These are phyloP conservation scores for Lineolata rhizophorae DNA, from an alignment of 495 filamentous ascomycete species.

Conservation along the genomic window DNA sequence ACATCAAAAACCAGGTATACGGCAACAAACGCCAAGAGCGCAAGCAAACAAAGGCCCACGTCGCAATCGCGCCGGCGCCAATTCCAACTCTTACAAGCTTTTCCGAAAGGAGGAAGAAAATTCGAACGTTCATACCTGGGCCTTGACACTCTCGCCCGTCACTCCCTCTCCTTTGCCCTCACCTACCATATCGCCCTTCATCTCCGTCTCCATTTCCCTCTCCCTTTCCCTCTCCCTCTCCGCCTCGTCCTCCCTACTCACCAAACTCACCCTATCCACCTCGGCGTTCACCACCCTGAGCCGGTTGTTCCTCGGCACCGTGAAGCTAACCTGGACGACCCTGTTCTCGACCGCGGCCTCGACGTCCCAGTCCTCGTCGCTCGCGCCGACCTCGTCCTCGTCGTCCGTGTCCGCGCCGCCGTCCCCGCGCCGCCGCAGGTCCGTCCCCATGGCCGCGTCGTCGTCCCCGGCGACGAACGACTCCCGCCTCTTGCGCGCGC, in stretches of 20 bases:
- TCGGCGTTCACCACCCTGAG: slow-evolving; percentile 67
- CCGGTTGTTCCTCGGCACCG: slow-evolving; percentile 54
- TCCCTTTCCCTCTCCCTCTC: slow-evolving; percentile 9
- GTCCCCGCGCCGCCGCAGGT: neutral
- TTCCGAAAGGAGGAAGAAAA: too few relatives aligned
- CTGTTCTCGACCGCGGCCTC: slow-evolving; percentile 60
- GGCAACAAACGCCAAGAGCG: too few relatives aligned
- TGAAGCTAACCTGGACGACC: slow-evolving; percentile 85
- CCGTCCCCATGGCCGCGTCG: neutral
- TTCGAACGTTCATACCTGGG: too few relatives aligned
- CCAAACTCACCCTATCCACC: slow-evolving; percentile 23
- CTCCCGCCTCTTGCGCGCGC: neutral
- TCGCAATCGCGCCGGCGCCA: too few relatives aligned
- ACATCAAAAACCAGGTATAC: too few relatives aligned
- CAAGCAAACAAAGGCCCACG: too few relatives aligned
- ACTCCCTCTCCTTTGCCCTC: too few relatives aligned
- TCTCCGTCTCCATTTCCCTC: slow-evolving; percentile 4
- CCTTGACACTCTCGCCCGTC: too few relatives aligned
- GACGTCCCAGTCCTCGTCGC: slow-evolving; percentile 73
- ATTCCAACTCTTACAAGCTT: too few relatives aligned
- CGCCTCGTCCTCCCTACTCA: slow-evolving; percentile 15
- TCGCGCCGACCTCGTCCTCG: slow-evolving; percentile 12
- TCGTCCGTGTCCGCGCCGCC: slow-evolving; percentile 1
- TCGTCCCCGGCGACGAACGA: neutral
- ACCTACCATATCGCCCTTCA: too few relatives aligned